These are phyloP conservation scores for Lepidium africanum DNA, from an alignment of 345 rosid genomes.

Conservation along the genomic window DNA sequence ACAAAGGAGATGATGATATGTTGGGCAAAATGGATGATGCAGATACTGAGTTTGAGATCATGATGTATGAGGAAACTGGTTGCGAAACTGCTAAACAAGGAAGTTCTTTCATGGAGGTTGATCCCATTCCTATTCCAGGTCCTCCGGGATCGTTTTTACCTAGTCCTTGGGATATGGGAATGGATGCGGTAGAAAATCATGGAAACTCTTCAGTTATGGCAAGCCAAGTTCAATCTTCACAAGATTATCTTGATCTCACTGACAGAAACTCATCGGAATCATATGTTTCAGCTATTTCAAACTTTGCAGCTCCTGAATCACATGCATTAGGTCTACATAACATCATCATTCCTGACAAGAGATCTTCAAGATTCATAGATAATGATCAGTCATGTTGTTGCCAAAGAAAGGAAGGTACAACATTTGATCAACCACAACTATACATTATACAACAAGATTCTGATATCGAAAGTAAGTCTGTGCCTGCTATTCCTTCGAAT, in stretches of 20 bases:
- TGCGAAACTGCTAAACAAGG: constrained; percentile 28
- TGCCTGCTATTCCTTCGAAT: constrained; percentile 26
- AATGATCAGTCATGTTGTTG: constrained; percentile 79
- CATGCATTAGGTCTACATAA: constrained; percentile 9
- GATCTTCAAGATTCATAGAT: constrained; percentile 37
- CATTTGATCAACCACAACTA: not conserved
- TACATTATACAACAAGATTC: constrained; percentile 1
- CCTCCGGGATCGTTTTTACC: constrained; percentile 94
- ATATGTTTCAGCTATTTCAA: constrained; percentile 53
- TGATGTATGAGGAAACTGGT: constrained; percentile 26
- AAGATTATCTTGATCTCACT: constrained; percentile 50
- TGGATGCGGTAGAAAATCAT: constrained; percentile 63
- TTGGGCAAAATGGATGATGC: not conserved
- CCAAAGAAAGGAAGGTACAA: constrained; percentile 50
- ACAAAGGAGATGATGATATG: constrained; percentile 13
- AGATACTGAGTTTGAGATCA: constrained; percentile 29
- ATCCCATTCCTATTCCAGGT: constrained; percentile 93
- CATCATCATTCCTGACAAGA: constrained; percentile 26
- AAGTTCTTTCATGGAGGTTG: constrained; percentile 64
- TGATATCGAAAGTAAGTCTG: constrained; percentile 12
- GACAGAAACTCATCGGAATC: constrained; percentile 74
- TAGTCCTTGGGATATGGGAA: constrained; percentile 73
- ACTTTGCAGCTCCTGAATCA: constrained; percentile 26
- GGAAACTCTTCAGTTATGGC: constrained; percentile 77
- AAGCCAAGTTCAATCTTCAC: constrained; percentile 68